A percentile compares a stretch with the other conserved stretches of the same genome.
These are phyloP conservation scores for Eugenia klotzschiana DNA, from an alignment of 441 rosid species.

Conservation along the genomic window DNA sequence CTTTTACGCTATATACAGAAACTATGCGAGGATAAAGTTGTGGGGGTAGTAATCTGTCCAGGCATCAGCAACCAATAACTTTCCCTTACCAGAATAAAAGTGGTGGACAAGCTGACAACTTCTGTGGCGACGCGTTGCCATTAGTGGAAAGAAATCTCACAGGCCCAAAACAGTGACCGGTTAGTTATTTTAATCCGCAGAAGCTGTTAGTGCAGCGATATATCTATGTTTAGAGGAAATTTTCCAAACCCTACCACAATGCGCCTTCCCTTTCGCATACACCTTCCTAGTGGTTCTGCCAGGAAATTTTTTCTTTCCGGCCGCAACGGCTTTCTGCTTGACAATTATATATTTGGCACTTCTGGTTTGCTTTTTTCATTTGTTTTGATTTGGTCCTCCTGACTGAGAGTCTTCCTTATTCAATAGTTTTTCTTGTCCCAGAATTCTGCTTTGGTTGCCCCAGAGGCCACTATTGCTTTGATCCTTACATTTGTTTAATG, in stretches of 20 bases:
- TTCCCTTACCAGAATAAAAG: conserved; percentile 9
- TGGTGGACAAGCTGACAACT: conserved; percentile 18
- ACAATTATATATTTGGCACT: background rate
- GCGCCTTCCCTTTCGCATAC: background rate
- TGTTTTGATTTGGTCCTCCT: background rate
- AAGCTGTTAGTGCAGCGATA: conserved; percentile 9
- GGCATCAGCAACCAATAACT: conserved; percentile 2
- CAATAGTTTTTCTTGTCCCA: background rate
- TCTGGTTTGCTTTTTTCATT: background rate
- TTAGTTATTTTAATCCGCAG: background rate
- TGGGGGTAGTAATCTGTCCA: background rate
- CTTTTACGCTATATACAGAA: background rate
- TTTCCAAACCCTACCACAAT: conserved; percentile 5
- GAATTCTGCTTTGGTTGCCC: background rate
- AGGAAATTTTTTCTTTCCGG: background rate
- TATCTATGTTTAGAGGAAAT: background rate
- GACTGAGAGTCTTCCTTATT: background rate
- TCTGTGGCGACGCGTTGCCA: conserved; percentile 11
- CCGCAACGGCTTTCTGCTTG: background rate
- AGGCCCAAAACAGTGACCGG: background rate
- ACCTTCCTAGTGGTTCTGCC: background rate
- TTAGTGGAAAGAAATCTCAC: conserved; percentile 25
- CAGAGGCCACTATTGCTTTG: background rate
- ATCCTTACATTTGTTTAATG: background rate
- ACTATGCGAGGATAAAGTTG: background rate